Evolutionary conservation across 2,329 filamentous ascomycete genomes (phyloP), one percentile per base, ranked within the genome.

Genomic region (Fusarium dlaminii): DNA sequence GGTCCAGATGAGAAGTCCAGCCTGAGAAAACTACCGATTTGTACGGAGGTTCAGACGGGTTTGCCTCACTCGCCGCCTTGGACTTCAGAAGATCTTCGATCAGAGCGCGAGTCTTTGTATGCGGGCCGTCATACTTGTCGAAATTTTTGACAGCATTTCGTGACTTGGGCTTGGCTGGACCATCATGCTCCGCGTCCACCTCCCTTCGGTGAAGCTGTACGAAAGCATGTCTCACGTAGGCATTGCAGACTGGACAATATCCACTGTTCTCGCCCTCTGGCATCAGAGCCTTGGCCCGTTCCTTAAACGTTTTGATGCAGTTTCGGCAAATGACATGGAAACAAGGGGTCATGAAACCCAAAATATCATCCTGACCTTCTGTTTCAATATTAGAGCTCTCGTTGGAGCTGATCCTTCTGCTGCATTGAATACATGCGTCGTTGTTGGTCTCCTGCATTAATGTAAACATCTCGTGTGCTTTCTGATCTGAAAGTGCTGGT

Each of bases 1-100:
- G 89, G 80, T 98, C 95, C 22, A 99, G 90, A 80, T 98, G 95
- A 1, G 93, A 92, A 0, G 96, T 98, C 95, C 96, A 98, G n/a
- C 92, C 92, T 1, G 95, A 98, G 83, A 98, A 98, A 12, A 99
- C 91, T 20, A 99, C 95, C 32, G 94, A 96, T 81, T 98, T 98
- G 83, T 94, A 93, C 0, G 95, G 95, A 1, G 90, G 89, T 78
- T 95, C 90, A 17, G 89, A 84, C 0, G 90, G 89, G 15, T 89
- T 85, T 0, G 84, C 84, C 42, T 88, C 87, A 68, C 90, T 94
- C 79, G 92, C 89, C 2, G 86, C 85, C 65, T 90, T 90, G 58
- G 90, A 90, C 57, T 87, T 85, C 3, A 93, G 82, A 13, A 99
- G 88, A 71, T 94, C 91, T n/a, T 91, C 86, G 1, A 99, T 80